Evolutionary conservation across 2,329 filamentous ascomycete genomes (phyloP).

Genomic region (Epichloe scottii): DNA sequence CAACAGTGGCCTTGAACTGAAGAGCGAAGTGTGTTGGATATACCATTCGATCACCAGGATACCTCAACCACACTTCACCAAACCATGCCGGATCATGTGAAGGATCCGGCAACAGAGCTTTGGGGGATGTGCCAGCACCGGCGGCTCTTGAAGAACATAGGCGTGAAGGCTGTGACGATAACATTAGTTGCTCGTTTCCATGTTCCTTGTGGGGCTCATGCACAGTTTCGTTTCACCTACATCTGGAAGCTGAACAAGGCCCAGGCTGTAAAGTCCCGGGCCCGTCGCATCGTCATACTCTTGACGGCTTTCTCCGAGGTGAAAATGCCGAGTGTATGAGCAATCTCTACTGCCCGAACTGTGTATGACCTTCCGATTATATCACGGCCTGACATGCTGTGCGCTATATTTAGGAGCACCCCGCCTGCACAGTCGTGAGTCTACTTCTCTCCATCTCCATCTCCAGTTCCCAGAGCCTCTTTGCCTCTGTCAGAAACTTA

Average conservation of each 20-base stretch:
- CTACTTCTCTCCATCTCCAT: too few species aligned
- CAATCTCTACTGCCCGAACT: conserved; percentile 20
- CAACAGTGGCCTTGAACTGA: conserved; percentile 15
- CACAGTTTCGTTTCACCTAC: conserved; percentile 9
- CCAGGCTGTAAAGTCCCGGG: conserved; percentile 21
- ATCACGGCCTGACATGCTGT: conserved; percentile 23
- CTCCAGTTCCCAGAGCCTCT: conserved; percentile 26
- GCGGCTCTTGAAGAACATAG: conserved; percentile 15
- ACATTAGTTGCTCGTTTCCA: too few species aligned
- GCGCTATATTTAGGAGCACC: conserved; percentile 18
- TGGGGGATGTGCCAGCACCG: conserved; percentile 19
- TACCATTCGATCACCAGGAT: conserved; percentile 15
- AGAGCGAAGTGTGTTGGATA: conserved; percentile 16
- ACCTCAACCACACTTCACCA: conserved; percentile 24
- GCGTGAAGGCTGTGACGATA: conserved; percentile 10
- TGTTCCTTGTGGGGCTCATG: background rate
- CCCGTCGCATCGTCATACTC: conserved; percentile 9
- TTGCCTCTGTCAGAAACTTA: conserved; percentile 25
- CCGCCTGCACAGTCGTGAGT: conserved; percentile 25
- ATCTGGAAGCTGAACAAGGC: conserved; percentile 22
- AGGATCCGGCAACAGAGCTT: conserved; percentile 18
- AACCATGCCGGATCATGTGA: conserved; percentile 16
- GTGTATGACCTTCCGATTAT: conserved; percentile 23
- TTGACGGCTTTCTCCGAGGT: conserved; percentile 3
- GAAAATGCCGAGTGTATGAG: conserved; percentile 21